A percentile compares a stretch with the other conserved stretches of the same genome.
These are phyloP conservation scores for Tricholoma sp. DNA, from an alignment of 768 basidiomycete species.

Conservation along the genomic window DNA sequence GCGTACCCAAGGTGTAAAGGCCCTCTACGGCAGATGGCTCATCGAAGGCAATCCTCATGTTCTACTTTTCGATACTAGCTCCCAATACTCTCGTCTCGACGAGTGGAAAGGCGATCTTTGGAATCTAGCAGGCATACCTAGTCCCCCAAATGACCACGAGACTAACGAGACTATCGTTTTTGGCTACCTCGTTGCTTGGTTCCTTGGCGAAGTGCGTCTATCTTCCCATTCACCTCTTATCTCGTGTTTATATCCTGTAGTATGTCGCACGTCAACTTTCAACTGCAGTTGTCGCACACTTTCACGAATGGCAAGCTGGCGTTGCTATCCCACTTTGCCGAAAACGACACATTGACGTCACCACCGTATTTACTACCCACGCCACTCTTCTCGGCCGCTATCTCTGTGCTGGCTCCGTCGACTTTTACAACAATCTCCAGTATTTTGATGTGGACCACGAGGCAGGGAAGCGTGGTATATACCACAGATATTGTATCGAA, in stretches of 20 bases:
- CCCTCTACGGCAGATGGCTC: conserved; percentile 95
- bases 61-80: conserved; percentile 92
- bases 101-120: conserved; percentile 99
- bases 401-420: conserved; percentile 95
- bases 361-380: conserved; percentile 98
- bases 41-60: conserved; percentile 96
- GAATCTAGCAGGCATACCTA: conserved; percentile 97
- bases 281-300: conserved; percentile 92
- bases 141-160: conserved; percentile 93
- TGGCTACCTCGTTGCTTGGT: conserved; percentile 98
- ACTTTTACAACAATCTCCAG: conserved; percentile 99
- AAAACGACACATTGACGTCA: conserved; percentile 96
- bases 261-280: conserved; percentile 76
- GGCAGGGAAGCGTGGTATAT: conserved; percentile 98
- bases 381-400: conserved; percentile 98
- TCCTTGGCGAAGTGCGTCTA: conserved; percentile 87
- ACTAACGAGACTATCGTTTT: conserved; percentile 98
- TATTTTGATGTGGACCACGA: conserved; percentile 99
- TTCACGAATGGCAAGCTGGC: conserved; percentile 99
- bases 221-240: conserved; percentile 5
- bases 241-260: conserved; percentile 31
- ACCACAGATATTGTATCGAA: conserved; percentile 97
- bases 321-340: conserved; percentile 92
- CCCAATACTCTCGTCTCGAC: conserved; percentile 81
- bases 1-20: conserved; percentile 88